Evolutionary conservation across 2,329 filamentous ascomycete species (phyloP).

Genomic region (Monilinia fructigena): DNA sequence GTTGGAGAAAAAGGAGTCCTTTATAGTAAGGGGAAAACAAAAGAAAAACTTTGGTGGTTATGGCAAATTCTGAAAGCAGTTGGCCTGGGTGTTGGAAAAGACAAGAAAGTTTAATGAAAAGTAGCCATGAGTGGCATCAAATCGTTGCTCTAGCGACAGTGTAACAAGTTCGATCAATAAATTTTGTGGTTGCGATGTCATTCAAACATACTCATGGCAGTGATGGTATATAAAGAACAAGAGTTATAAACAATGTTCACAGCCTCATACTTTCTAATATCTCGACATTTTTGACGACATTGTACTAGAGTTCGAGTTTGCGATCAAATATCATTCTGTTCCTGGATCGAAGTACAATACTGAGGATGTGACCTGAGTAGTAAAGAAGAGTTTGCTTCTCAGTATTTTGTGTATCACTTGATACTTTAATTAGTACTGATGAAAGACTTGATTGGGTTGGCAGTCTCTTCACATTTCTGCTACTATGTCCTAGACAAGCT

Average conservation of each 20-base stretch:
- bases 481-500: too few species aligned
- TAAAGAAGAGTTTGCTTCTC: too few species aligned
- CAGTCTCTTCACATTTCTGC: too few species aligned
- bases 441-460: too few species aligned
- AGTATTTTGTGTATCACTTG: too few species aligned
- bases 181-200: not conserved
- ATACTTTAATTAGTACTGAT: too few species aligned
- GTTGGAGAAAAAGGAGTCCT: slow-evolving; percentile 50
- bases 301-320: not conserved
- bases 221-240: not conserved
- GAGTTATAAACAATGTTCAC: not conserved
- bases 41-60: slow-evolving; percentile 41
- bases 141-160: not conserved
- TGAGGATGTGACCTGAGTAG: too few species aligned
- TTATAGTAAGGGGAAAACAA: slow-evolving; percentile 44
- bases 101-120: slow-evolving; percentile 22
- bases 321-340: not conserved
- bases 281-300: not conserved
- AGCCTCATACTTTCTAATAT: not conserved
- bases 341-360: too few species aligned
- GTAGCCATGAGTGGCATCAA: not conserved
- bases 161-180: not conserved
- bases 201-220: not conserved
- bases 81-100: slow-evolving; percentile 33
- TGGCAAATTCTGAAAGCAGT: slow-evolving; percentile 45